Base-by-base conservation (phyloP, 2,329 filamentous ascomycete species). In the Alternaria arbusti region DNA sequence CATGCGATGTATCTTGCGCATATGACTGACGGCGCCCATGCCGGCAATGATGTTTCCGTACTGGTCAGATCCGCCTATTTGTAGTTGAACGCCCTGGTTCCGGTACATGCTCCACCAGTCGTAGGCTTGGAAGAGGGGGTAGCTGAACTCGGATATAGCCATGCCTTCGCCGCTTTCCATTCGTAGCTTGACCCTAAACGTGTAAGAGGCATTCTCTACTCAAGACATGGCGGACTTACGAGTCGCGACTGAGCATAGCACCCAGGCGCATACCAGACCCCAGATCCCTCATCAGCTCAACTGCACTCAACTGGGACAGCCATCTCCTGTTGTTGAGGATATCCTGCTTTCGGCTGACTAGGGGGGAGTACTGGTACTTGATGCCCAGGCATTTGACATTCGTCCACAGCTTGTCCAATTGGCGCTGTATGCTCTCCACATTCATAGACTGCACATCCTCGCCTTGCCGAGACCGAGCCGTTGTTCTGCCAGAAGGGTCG, bases 31-130 rank as follows among this genome's bases (percentile, higher is more conserved):
- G 3, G 91, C 88, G 64, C 97, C 93, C 75, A 96, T 90, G 52
- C 96, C 96, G 12, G 94, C 90, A 26, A 96, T 87, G 68, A 99
- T 98, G 81, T 99, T 99, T 66, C 96, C 96, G 77, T 91, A 98
- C 82, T 99, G 96, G 77, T 99, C 96, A 7, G 94, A 94, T 43
- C 96, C 96, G 61, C 96, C 96, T 56, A 99, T 92, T 81, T 99
- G 94, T 77, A 98, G 87, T 75, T 94, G 90, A 10, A 94, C 85
- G 51, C 86, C 85, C 55, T 85, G 86, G 23, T 86, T 84, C 50
- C 87, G 86, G 80, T 92, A 96, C 82, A 98, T 86, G 70, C 92
- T 86, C 92, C 93, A 98, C 88, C 94, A 99, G 79, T 99, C 96
- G 91, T 94, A 98, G 22, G 91, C 94, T 78, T 99, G 96, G 73